These are phyloP conservation scores for Phytophthora vignae DNA, from an alignment of 352 stramenopile species.

Conservation along the genomic window DNA sequence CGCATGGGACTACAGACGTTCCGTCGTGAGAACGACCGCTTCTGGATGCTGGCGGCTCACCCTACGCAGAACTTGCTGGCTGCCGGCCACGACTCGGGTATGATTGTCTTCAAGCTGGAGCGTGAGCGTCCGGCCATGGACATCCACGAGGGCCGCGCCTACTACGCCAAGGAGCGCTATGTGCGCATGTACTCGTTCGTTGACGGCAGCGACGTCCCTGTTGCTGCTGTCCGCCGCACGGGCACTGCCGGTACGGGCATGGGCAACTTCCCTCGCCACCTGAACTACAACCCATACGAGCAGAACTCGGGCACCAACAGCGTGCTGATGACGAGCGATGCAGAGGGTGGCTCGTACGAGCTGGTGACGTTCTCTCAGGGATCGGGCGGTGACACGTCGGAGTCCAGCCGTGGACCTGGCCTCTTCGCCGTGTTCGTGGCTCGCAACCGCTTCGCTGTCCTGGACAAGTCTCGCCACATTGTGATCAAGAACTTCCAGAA, in stretches of 20 bases:
- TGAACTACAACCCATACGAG: conserved; percentile 98
- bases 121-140: conserved; percentile 97
- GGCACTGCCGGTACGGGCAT: conserved; percentile 84
- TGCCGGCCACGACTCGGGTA: conserved; percentile 99
- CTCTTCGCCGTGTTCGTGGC: conserved; percentile 97
- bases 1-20: conserved; percentile 99
- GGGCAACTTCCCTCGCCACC: conserved; percentile 93
- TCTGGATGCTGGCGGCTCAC: conserved; percentile 98
- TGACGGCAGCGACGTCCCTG: conserved; percentile 78
- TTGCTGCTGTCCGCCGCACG: conserved; percentile 75
- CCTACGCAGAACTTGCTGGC: conserved; percentile 98
- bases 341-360: conserved; percentile 98
- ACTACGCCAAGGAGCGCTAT: conserved; percentile 99
- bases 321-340: conserved; percentile 95
- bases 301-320: conserved; percentile 84
- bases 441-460: conserved; percentile 97
- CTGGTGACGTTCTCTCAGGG: conserved; percentile 94
- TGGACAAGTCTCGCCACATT: conserved; percentile 97
- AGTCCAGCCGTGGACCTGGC: conserved; percentile 95
- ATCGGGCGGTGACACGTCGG: conserved; percentile 81
- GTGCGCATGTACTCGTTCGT: conserved; percentile 97
- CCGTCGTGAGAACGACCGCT: conserved; percentile 98
- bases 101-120: conserved; percentile 99
- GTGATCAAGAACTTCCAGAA: conserved; percentile 99
- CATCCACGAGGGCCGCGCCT: conserved; percentile 85